Percentiles rank a stretch among this genome's conserved stretches.
Conservation (phyloP, 2,329 filamentous ascomycete genomes). For the Daldinia sp. region DNA sequence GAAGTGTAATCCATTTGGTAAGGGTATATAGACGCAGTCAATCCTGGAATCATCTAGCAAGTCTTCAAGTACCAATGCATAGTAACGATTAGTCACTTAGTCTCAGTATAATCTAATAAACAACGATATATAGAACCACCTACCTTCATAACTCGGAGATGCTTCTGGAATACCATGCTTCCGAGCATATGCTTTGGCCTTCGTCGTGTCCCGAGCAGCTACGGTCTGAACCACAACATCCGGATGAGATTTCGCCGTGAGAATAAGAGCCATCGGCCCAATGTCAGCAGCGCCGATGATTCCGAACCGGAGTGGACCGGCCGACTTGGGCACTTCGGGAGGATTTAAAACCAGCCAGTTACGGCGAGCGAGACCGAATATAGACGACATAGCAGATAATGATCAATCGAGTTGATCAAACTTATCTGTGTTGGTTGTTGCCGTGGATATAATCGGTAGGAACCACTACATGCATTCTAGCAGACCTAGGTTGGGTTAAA, state of each 20-base stretch:
- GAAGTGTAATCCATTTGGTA: constrained; percentile 54
- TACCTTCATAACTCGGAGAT: constrained; percentile 59
- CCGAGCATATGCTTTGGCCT: constrained; percentile 59
- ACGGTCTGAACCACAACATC: constrained; percentile 62
- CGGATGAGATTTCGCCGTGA: constrained; percentile 60
- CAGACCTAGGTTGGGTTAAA: no score
- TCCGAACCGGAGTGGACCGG: constrained; percentile 49
- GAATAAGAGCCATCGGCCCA: constrained; percentile 53
- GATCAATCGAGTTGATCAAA: no score
- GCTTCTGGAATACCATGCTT: constrained; percentile 61
- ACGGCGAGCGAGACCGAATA: constrained; percentile 36
- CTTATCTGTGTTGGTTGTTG: constrained; percentile 14
- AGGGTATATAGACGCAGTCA: constrained; percentile 60
- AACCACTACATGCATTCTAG: no score
- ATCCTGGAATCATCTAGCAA: constrained; percentile 53
- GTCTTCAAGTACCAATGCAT: constrained; percentile 35
- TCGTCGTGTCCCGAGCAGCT: constrained; percentile 58
- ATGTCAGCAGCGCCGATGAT: constrained; percentile 54
- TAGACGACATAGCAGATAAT: no score
- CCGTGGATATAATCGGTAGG: no score
- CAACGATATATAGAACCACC: not conserved
- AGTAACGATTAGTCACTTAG: not conserved
- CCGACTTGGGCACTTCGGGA: constrained; percentile 32
- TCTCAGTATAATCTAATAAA: not conserved
- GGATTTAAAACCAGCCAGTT: constrained; percentile 40